Base-by-base conservation (phyloP, 805 yeast species). In the Hagleromyces aurorensis region DNA sequence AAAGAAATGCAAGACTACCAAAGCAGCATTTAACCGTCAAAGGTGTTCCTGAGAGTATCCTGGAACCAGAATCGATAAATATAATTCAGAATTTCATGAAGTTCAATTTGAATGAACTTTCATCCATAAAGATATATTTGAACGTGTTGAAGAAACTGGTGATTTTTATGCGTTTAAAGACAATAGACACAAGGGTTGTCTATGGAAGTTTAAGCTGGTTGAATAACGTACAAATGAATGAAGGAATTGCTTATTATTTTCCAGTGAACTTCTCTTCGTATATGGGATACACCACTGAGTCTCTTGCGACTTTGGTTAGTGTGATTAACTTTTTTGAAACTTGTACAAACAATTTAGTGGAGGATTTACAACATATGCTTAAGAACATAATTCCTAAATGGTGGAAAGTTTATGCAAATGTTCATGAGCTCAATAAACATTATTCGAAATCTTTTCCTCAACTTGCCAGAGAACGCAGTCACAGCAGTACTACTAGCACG, bases 401-500 rank as follows among this genome's bases (percentile, higher is more conserved):
- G 75, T 62, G 72, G 67, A 59, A 50, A 25, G 30, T 56, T 6
- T 64, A 62, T 30, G 65, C 65, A 6, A 70, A 67, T 20, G 27
- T 66, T 7, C 46, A 61, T 26, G 57, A 52, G 11, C 25, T 61
- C 14, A 54, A 61, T 24, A 57, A 57, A 32, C 46, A 41, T 19
- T 58, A 55, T 30, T 46, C 52, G 21, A 55, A 46, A 27, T 43
- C 36, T 30, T 41, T 46, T 40, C 53, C 50, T 37, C 48, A 28
- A 26, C 36, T 23, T 38, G 37, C 20, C 41, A 52, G 34, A 30
- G n/a, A 29, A 23, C 14, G 11, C 13, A 4, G 6, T 19, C 7
- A 19, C 4, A 13, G 12, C 16, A 11, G 10, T 10, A 12, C 28
- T 12, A 7, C 24, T 12, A 40, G 28, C 14, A 34, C 27, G 7